Base-by-base conservation (phyloP, 805 yeast genomes). In the Spathaspora sp. region DNA sequence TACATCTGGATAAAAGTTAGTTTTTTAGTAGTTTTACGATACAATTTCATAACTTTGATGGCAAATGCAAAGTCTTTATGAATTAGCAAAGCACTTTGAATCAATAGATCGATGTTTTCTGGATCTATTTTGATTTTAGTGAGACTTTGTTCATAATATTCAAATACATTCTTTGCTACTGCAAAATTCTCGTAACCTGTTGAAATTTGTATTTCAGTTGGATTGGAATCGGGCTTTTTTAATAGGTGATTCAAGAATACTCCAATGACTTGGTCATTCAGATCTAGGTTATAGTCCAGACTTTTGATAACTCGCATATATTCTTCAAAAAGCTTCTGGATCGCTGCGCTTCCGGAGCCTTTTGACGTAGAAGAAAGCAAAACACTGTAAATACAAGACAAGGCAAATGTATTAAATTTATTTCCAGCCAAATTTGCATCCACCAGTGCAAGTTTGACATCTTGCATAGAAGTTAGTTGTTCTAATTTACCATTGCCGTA, bases 51-150 rank as follows among this genome's bases (percentile, higher is more conserved):
- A 29, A 69, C 57, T 39, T 56, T 42, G n/a, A 66, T 53, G 2
- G 77, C 77, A 59, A 68, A 71, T 9, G 54, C 48, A 45, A 62
- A 57, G 52, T 74, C 77, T 12, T 65, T 57, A 52, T 72, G 75
- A n/a, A 58, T 51, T 17, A 58, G 42, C 38, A 74, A 58, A 17
- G 69, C 59, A n/a, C 69, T 57, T 40, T 59, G 57, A 10, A 73
- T 61, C 55, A 74, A 54, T 11, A 72, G 49, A 44, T 69, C 76
- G 5, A 65, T 57, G 29, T 65, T 53, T 20, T 62, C 64, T 1
- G 65, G 58, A 6, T 62, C 59, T 2, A 63, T 56, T 11, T 55
- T 35, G 2, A 39, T 45, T 1, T 65, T 48, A 4, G 52, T 49
- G 12, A 63, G 31, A 1, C 53, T 43, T 11, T 53, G 47, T 7